These are phyloP conservation scores for Tylopilus sp. DNA, from an alignment of 768 basidiomycete genomes.

Conservation along the genomic window DNA sequence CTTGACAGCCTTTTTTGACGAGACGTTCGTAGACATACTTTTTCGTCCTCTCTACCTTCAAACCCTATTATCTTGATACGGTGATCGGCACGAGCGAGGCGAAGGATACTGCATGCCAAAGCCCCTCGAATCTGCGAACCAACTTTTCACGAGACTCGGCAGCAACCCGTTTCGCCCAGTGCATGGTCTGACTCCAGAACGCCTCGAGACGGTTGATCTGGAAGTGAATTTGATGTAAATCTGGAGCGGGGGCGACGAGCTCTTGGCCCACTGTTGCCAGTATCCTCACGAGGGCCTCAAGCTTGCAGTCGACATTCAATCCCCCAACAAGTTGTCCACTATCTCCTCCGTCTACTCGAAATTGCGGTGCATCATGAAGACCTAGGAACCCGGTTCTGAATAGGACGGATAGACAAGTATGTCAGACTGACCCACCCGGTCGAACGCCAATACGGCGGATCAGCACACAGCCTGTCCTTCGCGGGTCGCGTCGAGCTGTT, in stretches of 20 bases:
- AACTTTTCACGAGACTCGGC: constrained; percentile 64
- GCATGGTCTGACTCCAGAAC: constrained; percentile 93
- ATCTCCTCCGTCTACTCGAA: constrained; percentile 94
- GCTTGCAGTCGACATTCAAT: constrained; percentile 83
- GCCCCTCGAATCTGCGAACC: constrained; percentile 76
- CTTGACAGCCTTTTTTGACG: constrained; percentile 90
- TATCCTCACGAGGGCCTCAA: constrained; percentile 75
- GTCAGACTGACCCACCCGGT: constrained; percentile 81
- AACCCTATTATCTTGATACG: constrained; percentile 89
- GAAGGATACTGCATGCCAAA: constrained; percentile 77
- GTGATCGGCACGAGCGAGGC: constrained; percentile 73
- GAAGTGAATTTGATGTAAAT: constrained; percentile 86
- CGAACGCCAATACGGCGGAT: constrained; percentile 79
- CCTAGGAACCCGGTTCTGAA: constrained; percentile 43
- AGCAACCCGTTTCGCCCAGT: constrained; percentile 84
- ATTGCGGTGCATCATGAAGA: constrained; percentile 92
- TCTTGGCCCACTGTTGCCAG: constrained; percentile 71
- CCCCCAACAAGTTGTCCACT: constrained; percentile 90
- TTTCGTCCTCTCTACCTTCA: constrained; percentile 92
- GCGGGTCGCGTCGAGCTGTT: constrained; percentile 87
- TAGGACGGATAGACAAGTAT: neutral
- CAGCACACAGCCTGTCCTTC: constrained; percentile 76
- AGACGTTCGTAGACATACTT: constrained; percentile 63
- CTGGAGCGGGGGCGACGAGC: constrained; percentile 80
- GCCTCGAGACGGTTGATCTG: constrained; percentile 89